These are phyloP conservation scores for Peziza echinospora DNA, from an alignment of 495 filamentous ascomycete genomes.

Conservation along the genomic window DNA sequence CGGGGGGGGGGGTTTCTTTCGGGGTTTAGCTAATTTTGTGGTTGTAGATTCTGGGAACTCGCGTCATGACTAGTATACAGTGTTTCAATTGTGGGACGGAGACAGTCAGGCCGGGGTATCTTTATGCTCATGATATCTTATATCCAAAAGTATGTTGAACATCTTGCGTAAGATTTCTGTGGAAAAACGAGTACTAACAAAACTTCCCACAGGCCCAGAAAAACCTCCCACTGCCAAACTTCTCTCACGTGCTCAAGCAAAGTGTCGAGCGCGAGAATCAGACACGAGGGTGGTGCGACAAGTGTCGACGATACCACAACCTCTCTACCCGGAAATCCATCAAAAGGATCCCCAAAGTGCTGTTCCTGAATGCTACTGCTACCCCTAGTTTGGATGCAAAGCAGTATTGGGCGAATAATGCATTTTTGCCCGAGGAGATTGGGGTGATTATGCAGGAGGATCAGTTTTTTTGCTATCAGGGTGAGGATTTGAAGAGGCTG, in stretches of 20 bases:
- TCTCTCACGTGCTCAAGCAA: constrained; percentile 64
- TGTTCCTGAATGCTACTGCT: constrained; percentile 66
- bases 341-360: constrained; percentile 51
- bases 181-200: too few species aligned
- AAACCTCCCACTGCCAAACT: constrained; percentile 18
- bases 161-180: constrained; percentile 25
- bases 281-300: constrained; percentile 72
- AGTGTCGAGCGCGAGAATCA: constrained; percentile 70
- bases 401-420: constrained; percentile 63
- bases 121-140: not conserved
- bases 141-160: constrained; percentile 11
- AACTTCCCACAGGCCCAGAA: constrained; percentile 21
- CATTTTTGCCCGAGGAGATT: constrained; percentile 81
- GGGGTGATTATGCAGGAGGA: constrained; percentile 60
- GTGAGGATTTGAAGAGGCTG: constrained; percentile 56
- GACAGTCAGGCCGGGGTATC: not conserved
- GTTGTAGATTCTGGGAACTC: not conserved
- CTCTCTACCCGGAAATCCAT: constrained; percentile 60
- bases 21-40: too few species aligned
- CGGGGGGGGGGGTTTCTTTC: too few species aligned
- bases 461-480: constrained; percentile 76
- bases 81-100: not conserved
- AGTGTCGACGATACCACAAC: constrained; percentile 67
- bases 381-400: constrained; percentile 41
- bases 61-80: not conserved